Evolutionary conservation across 495 filamentous ascomycete genomes (phyloP), one percentile per base, ranked within the genome.

Genomic region (Penicillium taxi): DNA sequence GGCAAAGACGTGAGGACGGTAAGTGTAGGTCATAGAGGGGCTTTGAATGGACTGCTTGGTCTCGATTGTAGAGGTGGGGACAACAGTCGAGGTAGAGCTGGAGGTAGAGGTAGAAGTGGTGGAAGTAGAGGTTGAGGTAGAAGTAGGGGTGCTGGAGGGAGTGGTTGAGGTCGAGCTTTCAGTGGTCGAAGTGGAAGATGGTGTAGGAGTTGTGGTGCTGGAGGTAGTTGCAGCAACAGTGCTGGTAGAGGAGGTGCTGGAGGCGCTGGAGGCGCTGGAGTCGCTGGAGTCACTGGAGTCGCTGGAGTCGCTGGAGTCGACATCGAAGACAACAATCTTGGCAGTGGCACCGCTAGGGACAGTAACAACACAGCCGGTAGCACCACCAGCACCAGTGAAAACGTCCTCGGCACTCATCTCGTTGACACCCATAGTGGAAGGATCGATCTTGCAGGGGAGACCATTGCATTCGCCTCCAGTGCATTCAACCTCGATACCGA

Each of bases 301-400:
- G 20, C 42, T 44, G 12, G 48, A 41, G 39, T 44, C 45, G 31
- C 52, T 47, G 33, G 63, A 55, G 8, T 45, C 48, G 30, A 55
- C 47, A 15, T 65, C 69, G 43, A 77, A 78, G 12, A 87, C 77
- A 23, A 85, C 76, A 45, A 87, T 73, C 41, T 76, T 80, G 32
- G 83, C 84, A 34, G 65, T 75, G 27, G 55, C 48, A 30, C 84
- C 84, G 41, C 73, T 73, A 22, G 81, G 78, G 12, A 88, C 75
- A 24, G 83, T 86, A 9, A 86, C 84, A 35, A 87, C 82, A 50
- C 84, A 90, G 56, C 84, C 87, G 23, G 70, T 64, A n/a, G 73
- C 81, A 44, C 74, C 80, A 14, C 81, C 82, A 19, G 81, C 83
- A 28, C 84, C 82, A 17, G 58, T 60, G 28, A 69, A 54, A 30